Percentiles rank a stretch among this genome's conserved stretches.
These are phyloP conservation scores for Aspergillaceae sp. DNA, from an alignment of 2,329 filamentous ascomycete genomes.

Conservation along the genomic window DNA sequence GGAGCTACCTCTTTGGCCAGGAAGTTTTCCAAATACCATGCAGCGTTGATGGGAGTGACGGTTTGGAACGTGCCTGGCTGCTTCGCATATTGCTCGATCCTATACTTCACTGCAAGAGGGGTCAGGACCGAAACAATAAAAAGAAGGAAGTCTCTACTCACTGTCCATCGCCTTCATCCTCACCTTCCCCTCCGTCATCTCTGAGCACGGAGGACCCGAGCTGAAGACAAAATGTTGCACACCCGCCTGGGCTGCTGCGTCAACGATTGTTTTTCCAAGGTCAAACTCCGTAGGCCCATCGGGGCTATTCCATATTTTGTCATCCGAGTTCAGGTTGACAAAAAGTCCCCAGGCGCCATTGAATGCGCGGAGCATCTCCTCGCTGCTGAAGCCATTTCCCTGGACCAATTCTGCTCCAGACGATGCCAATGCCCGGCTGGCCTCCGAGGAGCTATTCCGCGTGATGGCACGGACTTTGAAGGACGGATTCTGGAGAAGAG, in stretches of 20 bases:
- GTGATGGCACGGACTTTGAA: constrained; percentile 4
- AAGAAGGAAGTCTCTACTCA: constrained; percentile 8
- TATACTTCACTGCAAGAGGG: constrained; percentile 21
- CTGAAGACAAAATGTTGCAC: constrained; percentile 32
- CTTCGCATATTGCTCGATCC: constrained; percentile 30
- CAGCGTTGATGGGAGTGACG: constrained; percentile 29
- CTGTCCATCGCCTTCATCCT: constrained; percentile 27
- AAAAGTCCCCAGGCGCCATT: no score
- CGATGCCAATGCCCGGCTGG: neutral
- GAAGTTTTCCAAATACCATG: constrained; percentile 40
- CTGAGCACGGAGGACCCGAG: constrained; percentile 22
- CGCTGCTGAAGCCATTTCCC: no score
- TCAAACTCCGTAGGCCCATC: constrained; percentile 24
- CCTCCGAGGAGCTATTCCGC: constrained; percentile 1
- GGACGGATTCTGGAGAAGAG: neutral
- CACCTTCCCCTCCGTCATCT: constrained; percentile 27
- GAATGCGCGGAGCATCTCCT: no score
- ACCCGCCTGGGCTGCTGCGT: constrained; percentile 23
- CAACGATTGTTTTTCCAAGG: constrained; percentile 28
- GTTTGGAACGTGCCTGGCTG: constrained; percentile 26
- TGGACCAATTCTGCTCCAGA: constrained; percentile 3
- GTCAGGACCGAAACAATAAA: no score
- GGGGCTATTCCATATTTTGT: neutral
- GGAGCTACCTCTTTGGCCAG: constrained; percentile 25
- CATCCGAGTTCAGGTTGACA: neutral